phyloP scores from a whole-genome alignment of 2,329 filamentous ascomycete species.

The Fusarium hostae region DNA sequence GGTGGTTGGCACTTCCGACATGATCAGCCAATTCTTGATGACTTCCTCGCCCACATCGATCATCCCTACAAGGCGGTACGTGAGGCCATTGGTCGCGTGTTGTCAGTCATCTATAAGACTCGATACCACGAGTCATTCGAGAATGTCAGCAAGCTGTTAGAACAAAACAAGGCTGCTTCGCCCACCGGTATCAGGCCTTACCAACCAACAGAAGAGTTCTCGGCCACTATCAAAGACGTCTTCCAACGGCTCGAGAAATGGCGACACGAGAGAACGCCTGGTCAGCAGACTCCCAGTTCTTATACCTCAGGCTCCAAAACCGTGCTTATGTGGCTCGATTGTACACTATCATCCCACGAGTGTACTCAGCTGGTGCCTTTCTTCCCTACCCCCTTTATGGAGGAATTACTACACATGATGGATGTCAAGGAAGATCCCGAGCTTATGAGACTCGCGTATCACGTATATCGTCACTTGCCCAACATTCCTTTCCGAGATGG shows the following conservation, averaged over 20 bases:
- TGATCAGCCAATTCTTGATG: slow-evolving; percentile 85
- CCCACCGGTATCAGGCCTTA: slow-evolving; percentile 89
- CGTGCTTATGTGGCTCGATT: slow-evolving; percentile 93
- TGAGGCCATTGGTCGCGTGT: slow-evolving; percentile 90
- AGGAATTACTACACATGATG: slow-evolving; percentile 99
- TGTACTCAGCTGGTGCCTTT: slow-evolving; percentile 91
- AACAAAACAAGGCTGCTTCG: slow-evolving; percentile 80
- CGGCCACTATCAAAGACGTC: slow-evolving; percentile 75
- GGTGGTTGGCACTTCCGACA: slow-evolving; percentile 96
- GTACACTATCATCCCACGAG: slow-evolving; percentile 88
- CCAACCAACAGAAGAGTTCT: slow-evolving; percentile 78
- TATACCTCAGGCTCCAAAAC: slow-evolving; percentile 98
- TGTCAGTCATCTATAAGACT: slow-evolving; percentile 89
- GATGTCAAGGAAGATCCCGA: slow-evolving; percentile 99
- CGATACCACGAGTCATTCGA: slow-evolving; percentile 94
- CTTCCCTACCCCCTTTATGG: slow-evolving; percentile 89
- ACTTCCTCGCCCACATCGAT: slow-evolving; percentile 92
- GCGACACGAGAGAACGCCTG: slow-evolving; percentile 84
- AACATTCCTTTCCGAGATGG: slow-evolving; percentile 93
- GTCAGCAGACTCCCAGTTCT: slow-evolving; percentile 90
- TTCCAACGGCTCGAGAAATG: slow-evolving; percentile 86
- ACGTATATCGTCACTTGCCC: slow-evolving; percentile 94
- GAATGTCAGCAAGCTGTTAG: slow-evolving; percentile 78
- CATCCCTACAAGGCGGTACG: slow-evolving; percentile 98
- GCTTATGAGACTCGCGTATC: slow-evolving; percentile 91